Base-by-base conservation (phyloP, 2,329 filamentous ascomycete genomes). In the Trichophyton mentagrophytes region DNA sequence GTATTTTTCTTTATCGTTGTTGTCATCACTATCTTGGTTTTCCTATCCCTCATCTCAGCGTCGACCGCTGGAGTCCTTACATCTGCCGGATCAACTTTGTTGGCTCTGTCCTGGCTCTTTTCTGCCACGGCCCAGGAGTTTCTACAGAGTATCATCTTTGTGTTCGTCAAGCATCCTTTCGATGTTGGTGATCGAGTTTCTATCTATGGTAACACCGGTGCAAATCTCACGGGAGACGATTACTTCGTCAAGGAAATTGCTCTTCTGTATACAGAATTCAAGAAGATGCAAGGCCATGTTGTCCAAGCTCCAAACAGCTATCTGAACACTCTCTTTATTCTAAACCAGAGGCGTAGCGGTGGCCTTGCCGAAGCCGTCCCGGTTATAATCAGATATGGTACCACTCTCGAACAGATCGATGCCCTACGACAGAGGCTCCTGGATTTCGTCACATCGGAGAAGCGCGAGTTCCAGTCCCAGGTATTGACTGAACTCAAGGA, bases 181-280 rank as follows among this genome's bases (percentile, higher is more conserved):
- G 92, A 97, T 72, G 91, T 96, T 3, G 92, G 92, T 60, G 92
- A 97, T 71, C 86, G 92, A 67, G 89, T 97, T 5, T 89, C 87
- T 0, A 83, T 97, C 20, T 96, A 96, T 69, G 91, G 91, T 60
- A 95, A 90, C 67, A 90, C 90, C 0, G 92, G 92, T 63, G 81
- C 85, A n/a, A 72, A 80, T 15, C 80, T 90, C 69, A 83, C 81
- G 40, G 91, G 91, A 53, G 92, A 96, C 67, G 92, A 96, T 68
- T 97, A 96, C 74, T 96, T 95, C 66, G 91, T 97, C 60, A 95
- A 95, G 60, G 89, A 96, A 69, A 95, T 97, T 60, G 88, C 90
- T 1, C 80, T 97, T 1, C 80, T 96, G 15, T 97, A 93, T 72
- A 97, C 92, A 13, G 92, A 96, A 69, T 96, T 96, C 78, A 96